phyloP scores from a whole-genome alignment of 768 basidiomycete genomes.

The Tricholoma saponaceum region DNA sequence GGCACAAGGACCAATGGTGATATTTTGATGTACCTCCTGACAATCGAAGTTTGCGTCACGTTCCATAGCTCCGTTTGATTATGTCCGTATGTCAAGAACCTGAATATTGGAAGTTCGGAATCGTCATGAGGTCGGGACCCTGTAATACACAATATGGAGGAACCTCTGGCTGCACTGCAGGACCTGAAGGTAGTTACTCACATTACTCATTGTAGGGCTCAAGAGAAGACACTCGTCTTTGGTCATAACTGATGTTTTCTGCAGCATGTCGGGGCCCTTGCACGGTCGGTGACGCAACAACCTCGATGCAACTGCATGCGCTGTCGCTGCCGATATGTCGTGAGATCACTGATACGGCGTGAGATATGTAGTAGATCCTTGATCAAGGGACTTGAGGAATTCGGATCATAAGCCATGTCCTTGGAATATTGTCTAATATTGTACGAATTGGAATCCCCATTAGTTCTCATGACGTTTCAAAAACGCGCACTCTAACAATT shows the following conservation, averaged over 20 bases:
- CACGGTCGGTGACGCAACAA: not conserved
- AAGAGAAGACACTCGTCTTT: not conserved
- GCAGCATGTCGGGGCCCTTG: not conserved
- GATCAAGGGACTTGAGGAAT: not conserved
- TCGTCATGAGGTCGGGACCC: not conserved
- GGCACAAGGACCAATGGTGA: not conserved
- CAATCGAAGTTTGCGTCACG: not conserved
- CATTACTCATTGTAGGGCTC: not conserved
- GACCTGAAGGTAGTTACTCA: not conserved
- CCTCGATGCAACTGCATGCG: not conserved
- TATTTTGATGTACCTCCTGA: not conserved
- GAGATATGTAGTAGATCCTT: constrained; percentile 1
- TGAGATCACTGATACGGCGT: not conserved
- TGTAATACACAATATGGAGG: not conserved
- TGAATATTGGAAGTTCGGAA: not conserved
- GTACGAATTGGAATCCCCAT: not conserved
- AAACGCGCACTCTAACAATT: too few relatives aligned
- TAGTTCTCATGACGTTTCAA: not conserved
- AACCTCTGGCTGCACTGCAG: not conserved
- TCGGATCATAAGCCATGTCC: not conserved
- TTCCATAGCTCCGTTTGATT: not conserved
- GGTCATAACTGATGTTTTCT: not conserved
- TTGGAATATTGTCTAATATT: not conserved
- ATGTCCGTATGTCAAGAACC: not conserved
- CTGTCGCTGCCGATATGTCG: not conserved